Percentiles rank a stretch among this genome's conserved stretches.
Conservation (phyloP, 1,284 basidiomycete species). For the Ceratobasidium papillatum region DNA sequence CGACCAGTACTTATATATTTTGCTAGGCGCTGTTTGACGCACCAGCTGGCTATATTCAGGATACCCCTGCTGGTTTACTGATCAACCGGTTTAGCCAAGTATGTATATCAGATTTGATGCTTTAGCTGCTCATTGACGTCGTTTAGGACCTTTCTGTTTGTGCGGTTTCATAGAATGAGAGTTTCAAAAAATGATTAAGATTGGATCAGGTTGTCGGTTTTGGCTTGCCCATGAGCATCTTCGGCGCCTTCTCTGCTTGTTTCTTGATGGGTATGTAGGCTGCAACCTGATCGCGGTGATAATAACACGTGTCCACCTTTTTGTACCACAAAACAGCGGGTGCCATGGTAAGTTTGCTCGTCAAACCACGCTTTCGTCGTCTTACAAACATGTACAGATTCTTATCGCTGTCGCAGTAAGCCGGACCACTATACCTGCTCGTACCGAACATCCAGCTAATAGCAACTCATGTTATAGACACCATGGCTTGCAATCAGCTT, state of each 20-base stretch:
- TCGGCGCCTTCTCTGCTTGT: not conserved
- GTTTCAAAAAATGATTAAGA: too few relatives aligned
- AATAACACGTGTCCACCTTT: too few relatives aligned
- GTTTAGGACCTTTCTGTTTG: not conserved
- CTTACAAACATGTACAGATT: not conserved
- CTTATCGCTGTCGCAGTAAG: conserved; percentile 5
- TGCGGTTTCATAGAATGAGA: not conserved
- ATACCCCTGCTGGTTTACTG: conserved; percentile 30
- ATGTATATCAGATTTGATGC: not conserved
- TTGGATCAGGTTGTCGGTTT: not conserved
- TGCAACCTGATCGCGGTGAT: too few relatives aligned
- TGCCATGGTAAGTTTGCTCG: too few relatives aligned
- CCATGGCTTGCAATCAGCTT: conserved; percentile 41
- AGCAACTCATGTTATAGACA: conserved; percentile 43
- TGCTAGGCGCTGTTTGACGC: conserved; percentile 28
- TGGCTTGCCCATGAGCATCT: conserved; percentile 1
- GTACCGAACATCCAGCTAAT: conserved; percentile 46
- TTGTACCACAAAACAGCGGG: too few relatives aligned
- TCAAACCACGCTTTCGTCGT: too few relatives aligned
- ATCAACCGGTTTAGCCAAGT: conserved; percentile 42
- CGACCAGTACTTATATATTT: conserved; percentile 34
- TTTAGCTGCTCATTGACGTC: not conserved
- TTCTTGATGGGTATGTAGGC: not conserved
- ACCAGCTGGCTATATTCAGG: conserved; percentile 45
- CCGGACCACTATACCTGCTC: too few relatives aligned